Base-by-base conservation (phyloP, 2,329 filamentous ascomycete species). In the Arthrobotrys sinensis region DNA sequence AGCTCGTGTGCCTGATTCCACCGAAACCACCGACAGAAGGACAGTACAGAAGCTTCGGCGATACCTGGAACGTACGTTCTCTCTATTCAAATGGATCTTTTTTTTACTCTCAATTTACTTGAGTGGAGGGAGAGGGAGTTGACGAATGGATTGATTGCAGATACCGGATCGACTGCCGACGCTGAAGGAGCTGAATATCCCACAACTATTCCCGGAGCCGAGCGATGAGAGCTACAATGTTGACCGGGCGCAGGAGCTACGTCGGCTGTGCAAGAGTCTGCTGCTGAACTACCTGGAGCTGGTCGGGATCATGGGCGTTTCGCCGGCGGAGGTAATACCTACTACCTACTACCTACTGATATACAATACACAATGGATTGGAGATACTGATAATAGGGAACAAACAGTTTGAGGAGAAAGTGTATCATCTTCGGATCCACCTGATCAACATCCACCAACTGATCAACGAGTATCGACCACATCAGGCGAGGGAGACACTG, bases 371-470 rank as follows among this genome's bases (percentile, higher is more conserved):
- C 14, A 36, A 11, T 19, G 12, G 14, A 38, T 32, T 32, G 28
- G 40, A 11, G 10, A 64, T 16, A 43, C 11, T 57, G 46, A 53
- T 69, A 8, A 14, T 24, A 0, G 80, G 80, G 2, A 6, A 5
- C 5, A 82, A 45, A 57, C n/a, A 91, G 83, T 91, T 90, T 64
- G 86, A 88, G 28, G 88, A 90, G 48, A 97, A 97, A 83, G 88
- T 95, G 53, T 87, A 90, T 52, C 92, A 98, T 83, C 85, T 99
- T 36, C 88, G 92, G 82, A 94, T 91, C 14, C 86, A 98, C 32
- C 91, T 97, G 80, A 91, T 95, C 84, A 98, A 98, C 84, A 92
- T 96, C 82, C 94, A 97, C 85, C 93, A 96, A 82, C 88, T 97
- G 67, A 90, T 98, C 80, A 99, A 99, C 84, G 91, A 97, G 84